Conservation (phyloP, 2,329 filamentous ascomycete genomes). For the Ophiostoma montium region DNA sequence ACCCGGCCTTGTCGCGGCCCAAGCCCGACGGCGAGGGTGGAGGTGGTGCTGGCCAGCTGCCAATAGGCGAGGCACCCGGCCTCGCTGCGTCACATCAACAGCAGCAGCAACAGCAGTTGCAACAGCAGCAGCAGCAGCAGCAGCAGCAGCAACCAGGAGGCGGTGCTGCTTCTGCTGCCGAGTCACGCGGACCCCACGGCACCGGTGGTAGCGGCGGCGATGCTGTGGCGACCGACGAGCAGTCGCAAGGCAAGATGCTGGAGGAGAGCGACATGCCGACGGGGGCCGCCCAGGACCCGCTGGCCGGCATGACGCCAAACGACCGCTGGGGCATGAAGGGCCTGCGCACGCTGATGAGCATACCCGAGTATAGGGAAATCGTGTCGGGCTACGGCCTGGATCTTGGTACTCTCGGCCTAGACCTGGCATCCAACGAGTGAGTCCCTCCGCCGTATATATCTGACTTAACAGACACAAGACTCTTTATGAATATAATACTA, state of each 20-base stretch:
- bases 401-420: conserved; percentile 40
- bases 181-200: conserved; percentile 28
- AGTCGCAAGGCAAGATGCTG: neutral
- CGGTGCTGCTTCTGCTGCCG: conserved; percentile 8
- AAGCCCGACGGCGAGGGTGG: conserved; percentile 31
- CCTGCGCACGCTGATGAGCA: conserved; percentile 47
- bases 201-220: conserved; percentile 23
- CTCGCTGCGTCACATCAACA: conserved; percentile 11
- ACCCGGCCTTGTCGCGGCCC: conserved; percentile 33
- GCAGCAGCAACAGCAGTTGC: neutral
- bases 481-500: neutral
- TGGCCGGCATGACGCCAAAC: conserved; percentile 45
- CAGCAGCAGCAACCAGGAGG: neutral
- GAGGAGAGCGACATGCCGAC: neutral
- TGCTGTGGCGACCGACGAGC: conserved; percentile 12
- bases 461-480: too few relatives aligned
- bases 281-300: conserved; percentile 25
- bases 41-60: conserved; percentile 20
- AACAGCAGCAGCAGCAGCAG: neutral
- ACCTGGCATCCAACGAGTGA: conserved; percentile 39
- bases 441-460: too few relatives aligned
- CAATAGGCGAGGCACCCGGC: conserved; percentile 9
- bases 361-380: conserved; percentile 47
- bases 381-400: conserved; percentile 47
- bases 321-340: conserved; percentile 55